Evolutionary conservation across 345 rosid genomes (phyloP), one percentile per base, ranked within the genome.

Genomic region (Physaria fendleri): DNA sequence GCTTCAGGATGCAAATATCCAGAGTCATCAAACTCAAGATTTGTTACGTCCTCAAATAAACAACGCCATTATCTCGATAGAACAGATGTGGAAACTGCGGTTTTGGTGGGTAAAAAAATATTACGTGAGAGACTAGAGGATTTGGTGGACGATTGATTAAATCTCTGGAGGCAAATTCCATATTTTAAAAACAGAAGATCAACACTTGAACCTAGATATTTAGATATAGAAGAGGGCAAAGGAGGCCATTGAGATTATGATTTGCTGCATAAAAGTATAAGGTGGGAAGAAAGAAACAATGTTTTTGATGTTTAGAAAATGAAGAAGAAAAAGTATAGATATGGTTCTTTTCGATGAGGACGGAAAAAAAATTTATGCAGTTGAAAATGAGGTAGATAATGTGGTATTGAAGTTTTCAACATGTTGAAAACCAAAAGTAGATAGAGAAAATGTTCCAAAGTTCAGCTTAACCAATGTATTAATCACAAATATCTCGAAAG

Each of bases 101-200:
- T 10, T n/a, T 65, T 65, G n/a, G 70, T 65, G 1, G 62, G 16
- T 8, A 65, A 40, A 9, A 65, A 13, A 63, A 65, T 32, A 65
- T 38, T 4, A 54, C 43, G 29, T 54, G 62, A 0, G 55, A 65
- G 1, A 44, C 18, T 2, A 65, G 39, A 29, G 49, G 18, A 30
- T 65, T 11, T 25, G 70, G 56, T 11, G 56, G 45, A 35, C 17
- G n/a, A 40, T 38, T 65, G 56, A 65, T 38, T 6, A 44, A 2
- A 22, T 64, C 68, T 41, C 35, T 47, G 0, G 56, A 23, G 6
- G 5, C 55, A 4, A 16, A 5, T 29, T 15, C 56, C 56, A 56
- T 65, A 25, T 14, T 53, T 32, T 33, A 12, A 27, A 15, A 28
- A 11, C 50, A 11, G 2, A 56, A 56, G 14, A 12, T 41, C 39